These are phyloP conservation scores for Groenewaldozyma salmanticensis DNA, from an alignment of 805 yeast genomes.

Conservation along the genomic window DNA sequence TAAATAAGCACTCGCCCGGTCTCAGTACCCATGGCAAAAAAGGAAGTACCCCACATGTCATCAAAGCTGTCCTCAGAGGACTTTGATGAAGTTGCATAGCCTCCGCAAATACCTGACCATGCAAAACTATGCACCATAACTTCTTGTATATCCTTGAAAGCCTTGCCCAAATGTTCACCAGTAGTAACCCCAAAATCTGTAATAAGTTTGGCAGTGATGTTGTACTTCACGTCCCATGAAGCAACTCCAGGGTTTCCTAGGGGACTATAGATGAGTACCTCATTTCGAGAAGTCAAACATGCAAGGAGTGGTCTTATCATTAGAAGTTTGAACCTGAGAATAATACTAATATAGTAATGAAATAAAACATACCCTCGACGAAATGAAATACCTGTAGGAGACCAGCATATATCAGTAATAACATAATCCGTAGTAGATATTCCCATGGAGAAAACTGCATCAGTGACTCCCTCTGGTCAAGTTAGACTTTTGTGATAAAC, in stretches of 20 bases:
- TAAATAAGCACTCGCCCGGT: constrained; percentile 12
- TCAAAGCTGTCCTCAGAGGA: not conserved
- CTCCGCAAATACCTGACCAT: constrained; percentile 9
- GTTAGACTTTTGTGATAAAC: no score
- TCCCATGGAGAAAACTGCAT: constrained; percentile 10
- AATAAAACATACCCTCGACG: constrained; percentile 7
- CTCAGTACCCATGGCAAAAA: constrained; percentile 16
- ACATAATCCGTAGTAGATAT: constrained; percentile 8
- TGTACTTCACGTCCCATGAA: constrained; percentile 9
- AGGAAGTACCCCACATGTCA: constrained; percentile 15
- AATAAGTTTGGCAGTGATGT: constrained; percentile 3
- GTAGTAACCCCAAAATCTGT: constrained; percentile 2
- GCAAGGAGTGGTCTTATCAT: constrained; percentile 8
- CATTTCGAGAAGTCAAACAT: constrained; percentile 11
- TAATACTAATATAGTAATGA: no score
- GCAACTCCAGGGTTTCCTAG: constrained; percentile 7
- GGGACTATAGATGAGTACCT: constrained; percentile 11
- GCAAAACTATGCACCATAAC: constrained; percentile 11
- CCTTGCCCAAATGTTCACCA: not conserved
- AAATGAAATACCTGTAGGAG: constrained; percentile 15
- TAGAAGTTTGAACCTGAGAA: not conserved
- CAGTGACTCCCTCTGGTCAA: constrained; percentile 3
- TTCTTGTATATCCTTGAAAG: constrained; percentile 1
- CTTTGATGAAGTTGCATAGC: not conserved
- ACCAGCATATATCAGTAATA: constrained; percentile 16